These are phyloP conservation scores for Brasenia schreberi DNA, from an alignment of 164 flowering plant genomes.

Conservation along the genomic window DNA sequence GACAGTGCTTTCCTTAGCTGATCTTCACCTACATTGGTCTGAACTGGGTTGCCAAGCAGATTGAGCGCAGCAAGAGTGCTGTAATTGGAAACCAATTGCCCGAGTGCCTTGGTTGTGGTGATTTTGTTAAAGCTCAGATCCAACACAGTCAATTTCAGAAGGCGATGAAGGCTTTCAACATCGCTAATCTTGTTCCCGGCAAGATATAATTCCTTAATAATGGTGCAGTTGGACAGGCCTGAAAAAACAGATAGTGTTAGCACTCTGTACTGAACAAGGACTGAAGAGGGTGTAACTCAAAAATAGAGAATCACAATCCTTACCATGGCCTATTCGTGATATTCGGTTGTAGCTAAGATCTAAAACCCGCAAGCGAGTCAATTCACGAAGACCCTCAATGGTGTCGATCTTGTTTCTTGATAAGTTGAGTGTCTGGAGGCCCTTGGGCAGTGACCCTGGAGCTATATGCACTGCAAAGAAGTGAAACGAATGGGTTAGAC, in stretches of 20 bases:
- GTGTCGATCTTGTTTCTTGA: slow-evolving; percentile 77
- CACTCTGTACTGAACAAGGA: not conserved
- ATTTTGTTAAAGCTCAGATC: slow-evolving; percentile 96
- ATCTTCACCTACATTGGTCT: slow-evolving; percentile 64
- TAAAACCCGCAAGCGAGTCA: slow-evolving; percentile 60
- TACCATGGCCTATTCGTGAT: slow-evolving; percentile 80
- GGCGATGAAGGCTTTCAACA: slow-evolving; percentile 83
- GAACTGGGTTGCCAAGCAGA: slow-evolving; percentile 74
- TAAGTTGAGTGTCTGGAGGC: slow-evolving; percentile 70
- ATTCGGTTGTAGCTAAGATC: slow-evolving; percentile 89
- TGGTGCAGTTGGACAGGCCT: slow-evolving; percentile 71
- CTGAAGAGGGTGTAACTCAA: not conserved
- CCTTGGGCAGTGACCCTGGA: slow-evolving; percentile 79
- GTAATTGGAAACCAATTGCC: slow-evolving; percentile 87
- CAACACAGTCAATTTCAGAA: slow-evolving; percentile 63
- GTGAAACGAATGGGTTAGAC: not conserved
- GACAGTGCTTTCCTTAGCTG: slow-evolving; percentile 63
- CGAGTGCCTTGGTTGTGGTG: slow-evolving; percentile 67
- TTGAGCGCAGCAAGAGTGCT: slow-evolving; percentile 64
- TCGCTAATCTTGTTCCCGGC: slow-evolving; percentile 93
- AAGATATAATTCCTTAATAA: slow-evolving; percentile 79
- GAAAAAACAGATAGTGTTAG: not conserved
- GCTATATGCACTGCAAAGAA: slow-evolving; percentile 54
- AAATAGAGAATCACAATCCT: not conserved
- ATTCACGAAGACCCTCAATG: slow-evolving; percentile 86